A percentile compares a stretch with the other conserved stretches of the same genome.
These are phyloP conservation scores for Clonostachys solani DNA, from an alignment of 2,329 filamentous ascomycete species.

Conservation along the genomic window DNA sequence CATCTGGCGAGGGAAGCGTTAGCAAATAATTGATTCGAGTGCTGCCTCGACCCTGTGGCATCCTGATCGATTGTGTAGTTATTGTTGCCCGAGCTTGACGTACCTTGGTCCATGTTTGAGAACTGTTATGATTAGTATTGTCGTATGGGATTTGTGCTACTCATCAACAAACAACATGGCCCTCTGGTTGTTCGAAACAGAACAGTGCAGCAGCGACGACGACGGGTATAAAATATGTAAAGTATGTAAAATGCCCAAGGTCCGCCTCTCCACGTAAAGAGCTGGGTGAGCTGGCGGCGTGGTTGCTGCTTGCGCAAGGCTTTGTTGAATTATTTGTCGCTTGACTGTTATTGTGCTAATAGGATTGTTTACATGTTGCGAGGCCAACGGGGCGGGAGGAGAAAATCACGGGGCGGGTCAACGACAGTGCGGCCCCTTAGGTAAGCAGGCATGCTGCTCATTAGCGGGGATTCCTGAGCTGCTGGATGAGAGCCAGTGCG, in stretches of 20 bases:
- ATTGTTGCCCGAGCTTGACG: neutral
- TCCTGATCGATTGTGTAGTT: neutral
- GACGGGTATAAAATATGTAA: neutral
- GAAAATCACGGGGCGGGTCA: no score
- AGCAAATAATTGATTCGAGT: no score
- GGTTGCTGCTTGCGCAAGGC: no score
- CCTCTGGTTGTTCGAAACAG: neutral
- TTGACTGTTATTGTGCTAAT: neutral
- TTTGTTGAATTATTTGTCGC: no score
- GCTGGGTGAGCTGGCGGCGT: no score
- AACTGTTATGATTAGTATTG: slow-evolving; percentile 8
- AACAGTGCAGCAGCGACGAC: neutral
- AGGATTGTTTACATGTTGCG: slow-evolving; percentile 32
- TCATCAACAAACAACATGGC: no score
- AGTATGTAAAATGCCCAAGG: neutral
- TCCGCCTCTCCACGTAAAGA: no score
- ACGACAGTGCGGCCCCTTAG: slow-evolving; percentile 6
- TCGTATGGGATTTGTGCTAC: neutral
- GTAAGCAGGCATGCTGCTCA: slow-evolving; percentile 12
- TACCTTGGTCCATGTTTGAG: slow-evolving; percentile 13
- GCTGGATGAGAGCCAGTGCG: neutral
- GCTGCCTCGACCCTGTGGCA: neutral
- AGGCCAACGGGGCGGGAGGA: slow-evolving; percentile 32
- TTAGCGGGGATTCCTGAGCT: neutral
- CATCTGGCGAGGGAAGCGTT: neutral